These are phyloP conservation scores for Phoma herbarum DNA, from an alignment of 2,329 filamentous ascomycete genomes.

Conservation along the genomic window DNA sequence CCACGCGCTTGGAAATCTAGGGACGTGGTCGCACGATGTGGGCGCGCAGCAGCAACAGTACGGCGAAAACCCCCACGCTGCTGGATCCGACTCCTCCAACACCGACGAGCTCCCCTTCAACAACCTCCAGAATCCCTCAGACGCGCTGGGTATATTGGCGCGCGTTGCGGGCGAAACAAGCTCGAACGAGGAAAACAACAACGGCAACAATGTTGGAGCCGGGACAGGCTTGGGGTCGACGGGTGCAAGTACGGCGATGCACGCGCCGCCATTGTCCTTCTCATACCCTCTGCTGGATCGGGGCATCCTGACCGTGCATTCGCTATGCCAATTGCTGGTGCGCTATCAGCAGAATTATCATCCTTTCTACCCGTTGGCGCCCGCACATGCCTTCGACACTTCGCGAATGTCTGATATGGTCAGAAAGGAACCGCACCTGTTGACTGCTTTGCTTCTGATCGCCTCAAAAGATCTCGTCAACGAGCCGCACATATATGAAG, in stretches of 20 bases:
- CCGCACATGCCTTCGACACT: slow-evolving; percentile 66
- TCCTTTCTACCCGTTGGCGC: slow-evolving; percentile 74
- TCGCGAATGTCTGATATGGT: slow-evolving; percentile 64
- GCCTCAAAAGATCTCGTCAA: slow-evolving; percentile 75
- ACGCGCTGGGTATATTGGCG: slow-evolving; percentile 59
- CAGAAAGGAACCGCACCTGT: slow-evolving; percentile 69
- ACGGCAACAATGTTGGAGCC: neutral
- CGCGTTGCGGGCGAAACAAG: slow-evolving; percentile 55
- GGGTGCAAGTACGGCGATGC: slow-evolving; percentile 29
- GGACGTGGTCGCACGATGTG: slow-evolving; percentile 45
- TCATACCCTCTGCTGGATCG: slow-evolving; percentile 55
- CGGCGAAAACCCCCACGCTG: slow-evolving; percentile 34
- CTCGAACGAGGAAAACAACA: slow-evolving; percentile 40
- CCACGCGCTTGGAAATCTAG: slow-evolving; percentile 49
- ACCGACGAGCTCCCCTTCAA: slow-evolving; percentile 50
- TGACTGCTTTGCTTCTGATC: slow-evolving; percentile 75
- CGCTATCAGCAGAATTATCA: slow-evolving; percentile 73
- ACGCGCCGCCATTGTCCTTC: slow-evolving; percentile 48
- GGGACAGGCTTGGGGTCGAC: slow-evolving; percentile 17
- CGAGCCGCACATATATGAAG: slow-evolving; percentile 69
- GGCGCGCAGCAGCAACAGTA: slow-evolving; percentile 28
- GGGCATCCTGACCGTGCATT: slow-evolving; percentile 55
- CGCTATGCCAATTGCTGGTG: slow-evolving; percentile 61
- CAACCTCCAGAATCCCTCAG: slow-evolving; percentile 60
- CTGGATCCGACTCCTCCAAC: slow-evolving; percentile 43